phyloP scores from a whole-genome alignment of 2,329 filamentous ascomycete genomes.

The Xylariaceae sp. region DNA sequence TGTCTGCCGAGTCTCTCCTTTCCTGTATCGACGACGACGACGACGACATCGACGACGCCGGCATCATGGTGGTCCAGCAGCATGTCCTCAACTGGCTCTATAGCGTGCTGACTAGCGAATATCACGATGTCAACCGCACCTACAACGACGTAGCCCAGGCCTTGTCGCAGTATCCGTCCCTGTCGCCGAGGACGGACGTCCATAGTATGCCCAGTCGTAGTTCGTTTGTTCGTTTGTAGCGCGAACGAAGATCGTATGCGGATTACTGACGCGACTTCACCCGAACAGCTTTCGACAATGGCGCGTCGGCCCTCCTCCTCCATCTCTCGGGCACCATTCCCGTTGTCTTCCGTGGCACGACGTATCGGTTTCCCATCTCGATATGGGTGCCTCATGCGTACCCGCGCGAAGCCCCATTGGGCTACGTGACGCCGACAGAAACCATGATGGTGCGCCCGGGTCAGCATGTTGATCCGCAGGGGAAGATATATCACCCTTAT shows the following conservation, averaged over 20 bases:
- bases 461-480: constrained; percentile 91
- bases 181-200: constrained; percentile 85
- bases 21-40: background rate
- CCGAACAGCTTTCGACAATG: constrained; percentile 74
- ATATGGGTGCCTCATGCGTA: constrained; percentile 93
- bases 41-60: background rate
- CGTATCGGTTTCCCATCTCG: constrained; percentile 85
- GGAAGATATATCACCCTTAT: constrained; percentile 92
- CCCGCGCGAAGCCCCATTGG: constrained; percentile 76
- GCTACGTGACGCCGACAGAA: constrained; percentile 82
- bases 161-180: constrained; percentile 70
- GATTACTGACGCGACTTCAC: constrained; percentile 6
- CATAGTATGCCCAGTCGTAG: constrained; percentile 62
- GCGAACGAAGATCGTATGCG: background rate
- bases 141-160: constrained; percentile 87
- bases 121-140: constrained; percentile 84
- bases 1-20: background rate
- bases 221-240: background rate
- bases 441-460: constrained; percentile 87
- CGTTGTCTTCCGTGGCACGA: constrained; percentile 82
- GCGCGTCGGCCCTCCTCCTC: constrained; percentile 77
- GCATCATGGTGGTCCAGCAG: constrained; percentile 68
- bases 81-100: constrained; percentile 94
- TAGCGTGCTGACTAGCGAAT: constrained; percentile 83
- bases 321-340: constrained; percentile 83